Base-by-base conservation (phyloP, 2,329 filamentous ascomycete species). In the Karstenula rhodostoma region DNA sequence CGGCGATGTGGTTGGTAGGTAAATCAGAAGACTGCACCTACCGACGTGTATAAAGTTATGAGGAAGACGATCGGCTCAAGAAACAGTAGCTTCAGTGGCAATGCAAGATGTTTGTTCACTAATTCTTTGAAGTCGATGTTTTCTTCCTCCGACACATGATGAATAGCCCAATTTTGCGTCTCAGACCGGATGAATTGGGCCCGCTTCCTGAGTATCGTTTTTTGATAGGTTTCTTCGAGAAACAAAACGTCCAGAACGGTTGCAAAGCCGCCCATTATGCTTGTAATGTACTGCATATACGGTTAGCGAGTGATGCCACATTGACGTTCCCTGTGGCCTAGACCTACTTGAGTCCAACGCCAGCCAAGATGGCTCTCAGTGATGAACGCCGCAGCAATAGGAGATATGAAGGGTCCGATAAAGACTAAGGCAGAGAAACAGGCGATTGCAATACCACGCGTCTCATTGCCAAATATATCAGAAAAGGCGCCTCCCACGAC, bases 221-320 rank as follows among this genome's bases (percentile, higher is more conserved):
- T 47, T 25, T 47, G 43, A 15, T 47, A 47, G 22, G 43, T 47
- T 25, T 47, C 43, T 47, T 47, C 43, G 5, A 47, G 43, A 25
- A 47, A 9, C 5, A 47, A 47, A 2, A 47, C 43, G 23, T 47
- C 43, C 12, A 27, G 43, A n/a, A 48, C 4, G 5, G 44, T 48
- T 29, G 44, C 25, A 32, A 48, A 32, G 17, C 9, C 44, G n/a
- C 44, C 44, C 25, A 32, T 48, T 10, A 48, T 48, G 15, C 44
- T 23, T 15, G 25, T 48, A 4, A 48, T 48, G 17, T 48, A 48
- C 25, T 48, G 25, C 23, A 29, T 19, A 17, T n/a, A 29, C 7
- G 22, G 15, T 6, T 48, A 22, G 15, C 4, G 7, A 32, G 5
- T 23, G 5, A 27, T 15, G 12, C 44, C 13, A 9, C 13, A 13